Evolutionary conservation across 2,329 filamentous ascomycete species (phyloP), one percentile per base, ranked within the genome.

Genomic region (Cordyceps tenuipes): DNA sequence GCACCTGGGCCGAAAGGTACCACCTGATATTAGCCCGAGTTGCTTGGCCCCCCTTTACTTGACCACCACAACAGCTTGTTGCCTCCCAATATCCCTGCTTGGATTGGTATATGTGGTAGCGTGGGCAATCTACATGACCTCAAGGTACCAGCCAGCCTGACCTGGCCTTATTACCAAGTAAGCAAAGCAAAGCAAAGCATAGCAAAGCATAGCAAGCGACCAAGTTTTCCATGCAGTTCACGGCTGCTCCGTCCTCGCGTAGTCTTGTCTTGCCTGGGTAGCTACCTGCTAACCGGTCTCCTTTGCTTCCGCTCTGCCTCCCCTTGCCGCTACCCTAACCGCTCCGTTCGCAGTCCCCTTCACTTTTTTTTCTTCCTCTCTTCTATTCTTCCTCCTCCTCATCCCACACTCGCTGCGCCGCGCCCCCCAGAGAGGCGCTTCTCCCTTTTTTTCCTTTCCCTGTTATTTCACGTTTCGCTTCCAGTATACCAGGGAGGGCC

Each of bases 381-480:
- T 48, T 15, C 17, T 15, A 23, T 47, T 56, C 44, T 41, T 17
- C 13, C n/a, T n/a, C 44, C 36, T 47, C 43, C n/a, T 19, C 53
- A 48, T 56, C 53, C 52, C 53, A 56, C 54, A 57, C 54, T 57
- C 54, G 43, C 48, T 57, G 43, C n/a, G n/a, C 13, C 52, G 51
- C 36, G 51, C 36, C 10, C 52, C 52, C 31, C 31, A 41, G 29
- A 55, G 26, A 46, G 17, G 52, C 29, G 29, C 44, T 44, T 48
- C 54, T 12, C n/a, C 34, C 29, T 56, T 43, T 23, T 44, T 34
- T 34, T 50, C 23, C 43, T 43, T 44, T 58, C 21, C 34, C 23
- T 23, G 23, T 52, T 59, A 7, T n/a, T 57, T 48, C 54, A 46
- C 46, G 54, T 57, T 53, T 59, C 39, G 48, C 49, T 47, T 51